phyloP scores from a whole-genome alignment of 495 filamentous ascomycete species.

The Astrocystis sublimbata region DNA sequence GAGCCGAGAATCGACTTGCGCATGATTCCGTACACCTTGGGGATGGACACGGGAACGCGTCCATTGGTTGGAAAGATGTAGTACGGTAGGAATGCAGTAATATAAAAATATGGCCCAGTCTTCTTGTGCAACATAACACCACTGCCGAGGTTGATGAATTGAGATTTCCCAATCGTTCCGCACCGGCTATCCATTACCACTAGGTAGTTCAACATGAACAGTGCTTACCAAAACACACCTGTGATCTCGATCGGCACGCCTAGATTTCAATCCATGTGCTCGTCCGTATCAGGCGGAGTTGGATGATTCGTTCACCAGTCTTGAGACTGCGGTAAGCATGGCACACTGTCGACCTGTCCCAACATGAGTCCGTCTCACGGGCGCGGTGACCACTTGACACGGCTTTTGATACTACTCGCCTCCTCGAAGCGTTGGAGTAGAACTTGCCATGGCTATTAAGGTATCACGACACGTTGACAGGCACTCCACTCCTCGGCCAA shows the following conservation, averaged over 20 bases:
- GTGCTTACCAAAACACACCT: neutral
- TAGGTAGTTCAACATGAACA: too few species aligned
- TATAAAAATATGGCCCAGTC: neutral
- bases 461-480: conserved; percentile 6
- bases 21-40: neutral
- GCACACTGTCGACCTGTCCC: neutral
- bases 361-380: neutral
- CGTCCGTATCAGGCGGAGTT: too few species aligned
- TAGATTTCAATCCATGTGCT: neutral
- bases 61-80: neutral
- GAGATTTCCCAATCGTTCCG: neutral
- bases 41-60: neutral
- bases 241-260: too few species aligned
- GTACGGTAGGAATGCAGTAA: neutral
- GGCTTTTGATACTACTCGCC: neutral
- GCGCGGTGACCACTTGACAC: neutral
- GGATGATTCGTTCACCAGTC: too few species aligned
- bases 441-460: neutral
- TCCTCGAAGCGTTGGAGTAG: conserved; percentile 1
- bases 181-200: neutral
- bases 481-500: neutral
- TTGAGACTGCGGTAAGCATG: neutral
- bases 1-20: neutral
- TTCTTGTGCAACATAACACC: neutral
- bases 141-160: neutral